A percentile compares a stretch with the other conserved stretches of the same genome.
These are phyloP conservation scores for Dicorynia guianensis DNA, from an alignment of 306 rosid species.

Conservation along the genomic window DNA sequence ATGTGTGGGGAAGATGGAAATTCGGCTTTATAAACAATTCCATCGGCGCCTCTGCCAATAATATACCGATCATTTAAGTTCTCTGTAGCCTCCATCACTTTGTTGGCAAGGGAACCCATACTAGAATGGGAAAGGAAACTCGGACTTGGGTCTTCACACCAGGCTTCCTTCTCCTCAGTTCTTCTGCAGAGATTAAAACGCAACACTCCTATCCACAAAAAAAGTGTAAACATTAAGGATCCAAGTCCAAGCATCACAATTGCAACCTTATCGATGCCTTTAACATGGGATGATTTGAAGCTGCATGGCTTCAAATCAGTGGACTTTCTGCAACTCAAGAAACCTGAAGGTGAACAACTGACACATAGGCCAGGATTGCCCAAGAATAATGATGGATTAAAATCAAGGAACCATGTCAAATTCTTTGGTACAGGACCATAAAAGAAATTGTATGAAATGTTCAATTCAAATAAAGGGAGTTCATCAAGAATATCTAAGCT, in stretches of 20 bases:
- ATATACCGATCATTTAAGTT: conserved; percentile 53
- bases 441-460: conserved; percentile 75
- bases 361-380: conserved; percentile 58
- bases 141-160: too few species aligned
- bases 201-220: conserved; percentile 50
- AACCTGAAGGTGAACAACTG: too few species aligned
- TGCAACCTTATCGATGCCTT: conserved; percentile 49
- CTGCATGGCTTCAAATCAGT: conserved; percentile 54
- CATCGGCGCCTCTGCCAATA: conserved; percentile 79
- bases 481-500: conserved; percentile 52
- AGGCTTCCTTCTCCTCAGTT: background rate
- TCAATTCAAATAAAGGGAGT: conserved; percentile 47
- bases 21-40: conserved; percentile 66
- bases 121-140: too few species aligned
- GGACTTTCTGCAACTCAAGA: too few species aligned
- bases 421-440: conserved; percentile 61
- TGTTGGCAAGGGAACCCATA: conserved; percentile 28
- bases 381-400: conserved; percentile 52
- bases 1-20: conserved; percentile 24
- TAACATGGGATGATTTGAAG: conserved; percentile 19
- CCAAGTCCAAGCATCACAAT: conserved; percentile 68
- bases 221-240: conserved; percentile 47
- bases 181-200: conserved; percentile 40
- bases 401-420: conserved; percentile 46
- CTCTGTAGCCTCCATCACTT: conserved; percentile 57